Percentiles rank a stretch among this genome's conserved stretches.
Evolutionary conservation across 2,329 filamentous ascomycete species (phyloP).

Genomic region (Colletotrichum trifolii): DNA sequence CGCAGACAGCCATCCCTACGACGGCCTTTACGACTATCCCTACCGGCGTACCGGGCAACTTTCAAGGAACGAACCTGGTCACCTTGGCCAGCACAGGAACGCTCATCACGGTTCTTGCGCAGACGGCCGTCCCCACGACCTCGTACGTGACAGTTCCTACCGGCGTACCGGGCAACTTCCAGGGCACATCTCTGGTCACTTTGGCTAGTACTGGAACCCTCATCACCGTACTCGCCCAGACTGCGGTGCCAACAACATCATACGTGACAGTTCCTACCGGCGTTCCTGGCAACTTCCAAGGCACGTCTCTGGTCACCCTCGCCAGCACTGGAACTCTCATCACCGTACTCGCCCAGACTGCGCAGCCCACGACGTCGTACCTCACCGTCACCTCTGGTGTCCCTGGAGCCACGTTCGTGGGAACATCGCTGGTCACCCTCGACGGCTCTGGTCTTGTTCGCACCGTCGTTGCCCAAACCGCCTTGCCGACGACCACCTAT

Average conservation of each 20-base stretch:
- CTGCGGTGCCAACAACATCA: conserved; percentile 4
- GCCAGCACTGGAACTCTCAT: not conserved
- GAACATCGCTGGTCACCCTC: conserved; percentile 4
- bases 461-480: conserved; percentile 6
- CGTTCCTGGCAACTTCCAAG: conserved; percentile 1
- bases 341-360: conserved; percentile 9
- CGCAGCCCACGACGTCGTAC: not conserved
- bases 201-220: not conserved
- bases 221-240: not conserved
- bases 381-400: not conserved
- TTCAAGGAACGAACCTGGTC: not conserved
- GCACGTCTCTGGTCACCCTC: not conserved
- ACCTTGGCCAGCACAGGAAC: not conserved
- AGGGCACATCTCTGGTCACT: conserved; percentile 4
- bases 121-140: conserved; percentile 7
- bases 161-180: conserved; percentile 2
- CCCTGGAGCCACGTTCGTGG: not conserved
- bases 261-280: conserved; percentile 8
- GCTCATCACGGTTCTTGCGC: conserved; percentile 6
- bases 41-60: not conserved
- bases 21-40: not conserved
- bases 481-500: conserved; percentile 1
- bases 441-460: not conserved
- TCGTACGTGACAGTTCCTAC: not conserved
- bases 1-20: conserved; percentile 3